Evolutionary conservation across 495 filamentous ascomycete species (phyloP).

Genomic region (Xylaria telfairii): DNA sequence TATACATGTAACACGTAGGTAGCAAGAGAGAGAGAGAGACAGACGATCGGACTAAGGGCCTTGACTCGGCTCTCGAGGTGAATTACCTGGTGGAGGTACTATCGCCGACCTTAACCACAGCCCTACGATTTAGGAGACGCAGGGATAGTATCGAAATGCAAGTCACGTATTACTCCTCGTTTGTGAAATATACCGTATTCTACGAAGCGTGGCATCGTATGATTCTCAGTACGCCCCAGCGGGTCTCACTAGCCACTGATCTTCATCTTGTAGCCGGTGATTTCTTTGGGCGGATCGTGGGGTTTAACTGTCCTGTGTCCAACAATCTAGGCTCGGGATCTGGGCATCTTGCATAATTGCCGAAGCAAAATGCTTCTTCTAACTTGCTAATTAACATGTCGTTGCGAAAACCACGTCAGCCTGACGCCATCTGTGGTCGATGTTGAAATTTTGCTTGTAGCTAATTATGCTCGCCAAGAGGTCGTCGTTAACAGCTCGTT

Average conservation of each 20-base stretch:
- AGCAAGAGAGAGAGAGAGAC: no score
- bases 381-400: conserved; percentile 1
- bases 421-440: background rate
- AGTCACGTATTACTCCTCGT: conserved; percentile 1
- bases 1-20: background rate
- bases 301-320: background rate
- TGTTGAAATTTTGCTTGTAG: background rate
- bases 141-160: conserved; percentile 2
- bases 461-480: background rate
- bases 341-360: background rate
- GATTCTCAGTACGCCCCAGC: conserved; percentile 4
- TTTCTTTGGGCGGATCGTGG: background rate
- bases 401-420: background rate
- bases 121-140: conserved; percentile 19
- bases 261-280: background rate
- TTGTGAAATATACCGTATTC: background rate
- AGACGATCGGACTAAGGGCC: conserved; percentile 7
- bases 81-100: conserved; percentile 7
- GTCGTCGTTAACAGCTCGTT: background rate
- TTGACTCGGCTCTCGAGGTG: background rate
- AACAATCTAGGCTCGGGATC: background rate
- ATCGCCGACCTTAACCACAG: conserved; percentile 13
- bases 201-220: conserved; percentile 12
- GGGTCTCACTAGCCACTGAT: background rate
- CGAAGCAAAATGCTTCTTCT: background rate